phyloP scores from a whole-genome alignment of 179 eudicot genomes.

The Carnegiea gigantea region DNA sequence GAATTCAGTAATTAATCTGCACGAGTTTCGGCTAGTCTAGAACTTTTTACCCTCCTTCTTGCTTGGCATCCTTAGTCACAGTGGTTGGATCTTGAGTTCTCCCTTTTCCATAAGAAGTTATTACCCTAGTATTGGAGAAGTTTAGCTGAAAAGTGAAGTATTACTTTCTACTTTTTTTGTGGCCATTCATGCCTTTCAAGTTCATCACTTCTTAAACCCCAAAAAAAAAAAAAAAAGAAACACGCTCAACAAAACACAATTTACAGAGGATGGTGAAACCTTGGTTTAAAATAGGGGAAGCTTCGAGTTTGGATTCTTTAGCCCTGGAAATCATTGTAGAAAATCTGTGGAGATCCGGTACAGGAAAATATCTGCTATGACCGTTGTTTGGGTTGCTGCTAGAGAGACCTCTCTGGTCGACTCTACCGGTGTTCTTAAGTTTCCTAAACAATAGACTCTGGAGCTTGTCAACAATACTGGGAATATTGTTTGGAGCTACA shows the following conservation, averaged over 20 bases:
- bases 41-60: too few species aligned
- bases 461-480: constrained; percentile 15
- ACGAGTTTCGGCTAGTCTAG: too few species aligned
- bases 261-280: constrained; percentile 12
- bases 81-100: too few species aligned
- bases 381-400: constrained; percentile 10
- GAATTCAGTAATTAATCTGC: too few species aligned
- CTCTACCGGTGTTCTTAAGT: constrained; percentile 3
- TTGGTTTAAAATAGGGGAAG: constrained; percentile 22
- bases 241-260: constrained; percentile 6
- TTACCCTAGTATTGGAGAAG: too few species aligned
- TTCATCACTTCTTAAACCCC: too few species aligned
- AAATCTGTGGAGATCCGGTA: constrained; percentile 28
- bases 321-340: constrained; percentile 20
- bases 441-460: constrained; percentile 6
- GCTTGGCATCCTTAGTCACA: too few species aligned
- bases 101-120: too few species aligned
- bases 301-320: constrained; percentile 30
- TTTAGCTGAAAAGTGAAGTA: too few species aligned
- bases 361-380: neutral
- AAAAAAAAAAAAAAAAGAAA: neutral
- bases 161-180: too few species aligned
- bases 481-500: constrained; percentile 13
- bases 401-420: constrained; percentile 11
- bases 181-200: too few species aligned